phyloP scores from a whole-genome alignment of 2,329 filamentous ascomycete species.

The Nemania sp. region DNA sequence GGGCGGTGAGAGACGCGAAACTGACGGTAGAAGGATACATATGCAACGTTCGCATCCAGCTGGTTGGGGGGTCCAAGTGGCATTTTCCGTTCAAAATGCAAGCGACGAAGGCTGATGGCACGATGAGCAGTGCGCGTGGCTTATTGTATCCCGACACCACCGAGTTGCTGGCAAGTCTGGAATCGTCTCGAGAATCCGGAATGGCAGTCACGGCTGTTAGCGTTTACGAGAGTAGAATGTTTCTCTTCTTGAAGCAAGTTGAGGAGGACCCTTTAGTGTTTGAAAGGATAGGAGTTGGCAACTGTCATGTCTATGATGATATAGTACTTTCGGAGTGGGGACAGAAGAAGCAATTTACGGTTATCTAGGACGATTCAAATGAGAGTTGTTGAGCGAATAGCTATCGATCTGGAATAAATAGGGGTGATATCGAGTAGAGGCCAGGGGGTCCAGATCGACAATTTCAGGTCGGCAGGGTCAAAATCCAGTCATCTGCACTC shows the following conservation, averaged over 20 bases:
- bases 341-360: not conserved
- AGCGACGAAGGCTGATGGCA: not conserved
- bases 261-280: not conserved
- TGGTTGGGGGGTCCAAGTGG: not conserved
- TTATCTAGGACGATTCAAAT: not conserved
- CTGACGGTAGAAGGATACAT: not conserved
- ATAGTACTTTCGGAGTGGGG: not conserved
- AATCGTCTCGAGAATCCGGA: not conserved
- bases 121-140: not conserved
- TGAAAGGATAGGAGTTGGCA: not conserved
- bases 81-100: not conserved
- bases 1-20: not conserved
- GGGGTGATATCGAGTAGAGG: no score
- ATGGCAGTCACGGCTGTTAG: not conserved
- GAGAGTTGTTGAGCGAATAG: no score
- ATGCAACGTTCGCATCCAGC: not conserved
- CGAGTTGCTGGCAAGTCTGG: not conserved
- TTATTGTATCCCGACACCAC: not conserved
- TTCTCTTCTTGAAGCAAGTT: not conserved
- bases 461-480: no score
- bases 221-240: not conserved
- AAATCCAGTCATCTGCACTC: no score
- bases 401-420: no score
- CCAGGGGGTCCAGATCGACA: no score
- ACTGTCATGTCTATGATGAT: not conserved